These are phyloP conservation scores for Wickerhamiella hasegawae DNA, from an alignment of 805 yeast species.

Conservation along the genomic window DNA sequence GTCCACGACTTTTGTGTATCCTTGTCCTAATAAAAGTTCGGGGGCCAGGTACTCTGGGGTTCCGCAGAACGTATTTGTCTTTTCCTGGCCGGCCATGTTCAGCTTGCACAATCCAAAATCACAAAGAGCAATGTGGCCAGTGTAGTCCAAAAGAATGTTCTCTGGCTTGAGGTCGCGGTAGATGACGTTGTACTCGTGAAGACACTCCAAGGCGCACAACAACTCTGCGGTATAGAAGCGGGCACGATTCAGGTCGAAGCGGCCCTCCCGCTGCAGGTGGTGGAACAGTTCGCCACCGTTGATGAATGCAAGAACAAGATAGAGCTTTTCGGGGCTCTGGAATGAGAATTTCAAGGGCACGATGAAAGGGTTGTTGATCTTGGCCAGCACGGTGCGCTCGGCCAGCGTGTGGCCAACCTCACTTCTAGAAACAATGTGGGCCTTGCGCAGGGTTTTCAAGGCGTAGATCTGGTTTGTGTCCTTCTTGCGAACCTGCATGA, in stretches of 20 bases:
- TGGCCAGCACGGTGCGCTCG: slow-evolving; percentile 86
- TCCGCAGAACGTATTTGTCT: slow-evolving; percentile 86
- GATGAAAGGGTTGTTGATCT: slow-evolving; percentile 85
- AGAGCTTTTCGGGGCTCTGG: slow-evolving; percentile 91
- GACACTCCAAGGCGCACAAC: slow-evolving; percentile 78
- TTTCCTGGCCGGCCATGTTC: slow-evolving; percentile 81
- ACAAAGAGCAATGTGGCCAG: slow-evolving; percentile 94
- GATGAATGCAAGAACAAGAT: slow-evolving; percentile 78
- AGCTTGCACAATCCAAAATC: slow-evolving; percentile 94
- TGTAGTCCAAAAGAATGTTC: slow-evolving; percentile 82
- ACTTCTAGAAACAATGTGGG: slow-evolving; percentile 82
- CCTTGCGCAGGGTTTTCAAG: slow-evolving; percentile 80
- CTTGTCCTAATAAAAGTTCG: slow-evolving; percentile 77
- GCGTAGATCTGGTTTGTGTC: slow-evolving; percentile 94
- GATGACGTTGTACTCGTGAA: slow-evolving; percentile 82
- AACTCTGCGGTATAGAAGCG: slow-evolving; percentile 91
- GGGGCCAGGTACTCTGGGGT: slow-evolving; percentile 97
- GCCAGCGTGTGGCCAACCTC: slow-evolving; percentile 95
- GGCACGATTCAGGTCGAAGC: slow-evolving; percentile 75
- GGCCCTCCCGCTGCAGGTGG: slow-evolving; percentile 82
- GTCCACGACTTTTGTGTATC: slow-evolving; percentile 90
- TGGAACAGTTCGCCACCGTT: slow-evolving; percentile 96
- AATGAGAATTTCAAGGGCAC: slow-evolving; percentile 92
- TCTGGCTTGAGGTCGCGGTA: slow-evolving; percentile 95
- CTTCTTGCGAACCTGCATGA: slow-evolving; percentile 93